phyloP scores from a whole-genome alignment of 2,329 filamentous ascomycete genomes.

The Ceratocystiopsis brevicomis region DNA sequence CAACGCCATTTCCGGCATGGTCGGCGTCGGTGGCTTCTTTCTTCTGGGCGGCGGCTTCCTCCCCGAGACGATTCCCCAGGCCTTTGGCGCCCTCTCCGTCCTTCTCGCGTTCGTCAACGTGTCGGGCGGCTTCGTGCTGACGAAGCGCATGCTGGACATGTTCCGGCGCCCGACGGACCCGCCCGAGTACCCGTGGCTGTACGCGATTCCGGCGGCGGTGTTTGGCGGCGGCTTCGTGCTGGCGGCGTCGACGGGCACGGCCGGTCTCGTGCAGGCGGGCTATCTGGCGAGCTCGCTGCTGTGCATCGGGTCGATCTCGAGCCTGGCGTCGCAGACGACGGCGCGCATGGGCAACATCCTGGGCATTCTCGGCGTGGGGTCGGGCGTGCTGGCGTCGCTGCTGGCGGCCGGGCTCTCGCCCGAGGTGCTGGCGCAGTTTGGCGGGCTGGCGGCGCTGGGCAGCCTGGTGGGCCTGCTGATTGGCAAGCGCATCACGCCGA shows the following conservation, averaged over 20 bases:
- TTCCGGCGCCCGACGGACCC: conserved; percentile 75
- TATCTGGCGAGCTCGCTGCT: conserved; percentile 71
- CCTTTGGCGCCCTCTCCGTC: conserved; percentile 61
- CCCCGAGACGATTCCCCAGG: conserved; percentile 61
- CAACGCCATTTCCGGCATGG: conserved; percentile 82
- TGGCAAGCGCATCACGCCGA: conserved; percentile 72
- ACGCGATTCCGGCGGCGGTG: conserved; percentile 54
- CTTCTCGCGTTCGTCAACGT: conserved; percentile 77
- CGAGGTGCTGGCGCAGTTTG: conserved; percentile 64
- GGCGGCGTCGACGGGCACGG: conserved; percentile 63
- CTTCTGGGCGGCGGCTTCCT: conserved; percentile 68
- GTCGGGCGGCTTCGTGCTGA: conserved; percentile 76
- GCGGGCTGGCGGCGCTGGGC: conserved; percentile 54
- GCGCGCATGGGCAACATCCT: conserved; percentile 73
- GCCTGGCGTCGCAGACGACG: conserved; percentile 64
- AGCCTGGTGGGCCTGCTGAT: conserved; percentile 51
- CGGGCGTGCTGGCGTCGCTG: conserved; percentile 67
- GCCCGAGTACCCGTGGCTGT: conserved; percentile 75
- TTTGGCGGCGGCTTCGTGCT: conserved; percentile 70
- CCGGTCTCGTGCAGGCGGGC: conserved; percentile 69
- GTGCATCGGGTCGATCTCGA: conserved; percentile 69
- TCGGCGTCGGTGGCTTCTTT: conserved; percentile 74
- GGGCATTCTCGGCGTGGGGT: conserved; percentile 67
- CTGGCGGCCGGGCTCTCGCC: conserved; percentile 63
- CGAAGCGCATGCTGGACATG: conserved; percentile 87